A percentile compares a stretch with the other conserved stretches of the same genome.
Evolutionary conservation across 441 rosid genomes (phyloP).

Genomic region (Adansonia rubrostipa): DNA sequence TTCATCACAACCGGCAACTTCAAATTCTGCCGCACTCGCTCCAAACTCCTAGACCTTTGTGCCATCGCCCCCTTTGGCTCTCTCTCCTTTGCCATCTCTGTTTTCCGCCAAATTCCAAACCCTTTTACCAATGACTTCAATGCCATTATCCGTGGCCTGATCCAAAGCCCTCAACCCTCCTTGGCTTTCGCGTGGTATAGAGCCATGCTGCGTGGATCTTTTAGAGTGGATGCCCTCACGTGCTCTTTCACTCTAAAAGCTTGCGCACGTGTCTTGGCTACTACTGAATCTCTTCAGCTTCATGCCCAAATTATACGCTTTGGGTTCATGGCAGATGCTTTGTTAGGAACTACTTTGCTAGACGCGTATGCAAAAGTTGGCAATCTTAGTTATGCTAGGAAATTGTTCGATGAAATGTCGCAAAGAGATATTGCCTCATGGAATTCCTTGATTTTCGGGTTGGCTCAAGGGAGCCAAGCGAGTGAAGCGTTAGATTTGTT

Average conservation of each 20-base stretch:
- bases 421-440: slow-evolving; percentile 72
- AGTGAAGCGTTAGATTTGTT: slow-evolving; percentile 65
- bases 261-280: slow-evolving; percentile 66
- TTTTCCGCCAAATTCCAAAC: slow-evolving; percentile 52
- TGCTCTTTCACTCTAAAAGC: slow-evolving; percentile 84
- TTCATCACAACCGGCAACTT: slow-evolving; percentile 62
- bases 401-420: slow-evolving; percentile 75
- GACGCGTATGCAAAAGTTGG: slow-evolving; percentile 73
- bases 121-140: slow-evolving; percentile 88
- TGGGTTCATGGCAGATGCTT: slow-evolving; percentile 68
- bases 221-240: slow-evolving; percentile 70
- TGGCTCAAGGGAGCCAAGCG: slow-evolving; percentile 67
- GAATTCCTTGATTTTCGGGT: slow-evolving; percentile 84
- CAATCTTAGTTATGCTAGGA: slow-evolving; percentile 49
- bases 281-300: slow-evolving; percentile 52
- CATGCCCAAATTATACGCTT: slow-evolving; percentile 55
- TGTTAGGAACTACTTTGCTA: slow-evolving; percentile 73
- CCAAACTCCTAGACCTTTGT: slow-evolving; percentile 75
- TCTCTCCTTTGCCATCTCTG: slow-evolving; percentile 59
- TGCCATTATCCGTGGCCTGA: slow-evolving; percentile 79
- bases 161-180: slow-evolving; percentile 55
- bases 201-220: slow-evolving; percentile 49
- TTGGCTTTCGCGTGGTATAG: slow-evolving; percentile 63
- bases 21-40: slow-evolving; percentile 54
- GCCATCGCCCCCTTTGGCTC: slow-evolving; percentile 56